Conservation (phyloP, 306 rosid species). For the Adenanthera pavonina region DNA sequence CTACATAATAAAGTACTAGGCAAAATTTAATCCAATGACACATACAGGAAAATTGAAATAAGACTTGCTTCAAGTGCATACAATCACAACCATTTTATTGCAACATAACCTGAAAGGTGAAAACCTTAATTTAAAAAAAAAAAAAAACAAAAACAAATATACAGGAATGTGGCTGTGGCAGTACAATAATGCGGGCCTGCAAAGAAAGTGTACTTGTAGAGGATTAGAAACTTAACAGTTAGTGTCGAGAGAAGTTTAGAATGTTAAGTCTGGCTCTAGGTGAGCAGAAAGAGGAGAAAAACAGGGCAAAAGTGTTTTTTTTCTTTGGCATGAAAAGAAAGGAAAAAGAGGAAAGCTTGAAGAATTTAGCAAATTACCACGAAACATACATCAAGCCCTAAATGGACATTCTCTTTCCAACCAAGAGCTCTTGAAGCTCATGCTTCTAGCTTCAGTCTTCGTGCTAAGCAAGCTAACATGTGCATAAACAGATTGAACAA, state of each 20-base stretch:
- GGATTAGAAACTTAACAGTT: slow-evolving; percentile 25
- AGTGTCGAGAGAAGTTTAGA: not conserved
- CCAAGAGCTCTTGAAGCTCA: no score
- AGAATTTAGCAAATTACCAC: not conserved
- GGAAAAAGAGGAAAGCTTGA: not conserved
- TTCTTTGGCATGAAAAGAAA: not conserved
- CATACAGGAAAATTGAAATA: no score
- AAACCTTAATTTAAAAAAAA: not conserved
- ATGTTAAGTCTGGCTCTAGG: not conserved
- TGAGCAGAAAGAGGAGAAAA: not conserved
- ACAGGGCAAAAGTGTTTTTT: not conserved
- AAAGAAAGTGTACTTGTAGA: not conserved
- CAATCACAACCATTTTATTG: not conserved
- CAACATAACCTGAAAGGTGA: not conserved
- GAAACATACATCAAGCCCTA: not conserved
- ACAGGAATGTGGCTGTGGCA: not conserved
- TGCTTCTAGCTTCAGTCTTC: not conserved
- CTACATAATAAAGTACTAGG: not conserved
- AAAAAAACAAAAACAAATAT: slow-evolving; percentile 23
- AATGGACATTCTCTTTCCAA: no score
- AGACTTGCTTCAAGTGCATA: not conserved
- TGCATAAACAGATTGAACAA: not conserved
- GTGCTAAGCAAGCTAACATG: not conserved
- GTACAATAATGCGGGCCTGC: not conserved
- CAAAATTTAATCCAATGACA: no score